phyloP scores from a whole-genome alignment of 2,329 filamentous ascomycete genomes.

The Diaporthe amygdali region DNA sequence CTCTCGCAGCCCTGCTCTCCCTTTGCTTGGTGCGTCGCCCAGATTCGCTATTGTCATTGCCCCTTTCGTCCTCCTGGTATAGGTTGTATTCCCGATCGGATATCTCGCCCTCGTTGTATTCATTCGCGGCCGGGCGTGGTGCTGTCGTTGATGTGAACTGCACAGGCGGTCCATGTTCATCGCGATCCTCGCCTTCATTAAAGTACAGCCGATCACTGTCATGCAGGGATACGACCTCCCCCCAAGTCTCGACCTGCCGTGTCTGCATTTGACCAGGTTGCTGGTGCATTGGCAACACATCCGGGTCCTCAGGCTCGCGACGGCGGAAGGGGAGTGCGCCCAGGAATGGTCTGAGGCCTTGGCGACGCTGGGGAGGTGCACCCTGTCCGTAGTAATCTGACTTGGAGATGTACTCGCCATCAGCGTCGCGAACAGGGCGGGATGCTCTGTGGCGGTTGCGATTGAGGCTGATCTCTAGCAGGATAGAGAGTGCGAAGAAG shows the following conservation, averaged over 20 bases:
- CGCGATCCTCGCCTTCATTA: conserved; percentile 25
- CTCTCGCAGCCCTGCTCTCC: conserved; percentile 22
- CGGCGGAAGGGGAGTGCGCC: conserved; percentile 14
- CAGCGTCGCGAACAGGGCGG: conserved; percentile 24
- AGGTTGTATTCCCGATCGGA: conserved; percentile 17
- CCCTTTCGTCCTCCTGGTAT: conserved; percentile 16
- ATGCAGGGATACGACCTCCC: conserved; percentile 26
- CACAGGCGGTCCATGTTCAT: conserved; percentile 14
- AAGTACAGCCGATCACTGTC: conserved; percentile 26
- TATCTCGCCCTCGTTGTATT: conserved; percentile 25
- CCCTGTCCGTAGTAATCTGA: conserved; percentile 14
- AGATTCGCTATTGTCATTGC: conserved; percentile 10
- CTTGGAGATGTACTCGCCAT: conserved; percentile 24
- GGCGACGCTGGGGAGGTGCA: conserved; percentile 23
- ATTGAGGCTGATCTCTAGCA: conserved; percentile 50
- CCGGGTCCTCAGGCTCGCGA: conserved; percentile 15
- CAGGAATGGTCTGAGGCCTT: not conserved
- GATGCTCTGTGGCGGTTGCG: conserved; percentile 14
- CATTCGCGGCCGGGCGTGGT: conserved; percentile 23
- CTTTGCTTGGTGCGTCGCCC: conserved; percentile 16
- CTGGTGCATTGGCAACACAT: conserved; percentile 23
- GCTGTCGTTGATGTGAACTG: conserved; percentile 24
- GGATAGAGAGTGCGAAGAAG: conserved; percentile 67
- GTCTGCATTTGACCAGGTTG: conserved; percentile 22
- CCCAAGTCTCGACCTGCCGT: conserved; percentile 25